phyloP scores from a whole-genome alignment of 2,329 filamentous ascomycete species.

The Pseudogymnoascus pannorum region DNA sequence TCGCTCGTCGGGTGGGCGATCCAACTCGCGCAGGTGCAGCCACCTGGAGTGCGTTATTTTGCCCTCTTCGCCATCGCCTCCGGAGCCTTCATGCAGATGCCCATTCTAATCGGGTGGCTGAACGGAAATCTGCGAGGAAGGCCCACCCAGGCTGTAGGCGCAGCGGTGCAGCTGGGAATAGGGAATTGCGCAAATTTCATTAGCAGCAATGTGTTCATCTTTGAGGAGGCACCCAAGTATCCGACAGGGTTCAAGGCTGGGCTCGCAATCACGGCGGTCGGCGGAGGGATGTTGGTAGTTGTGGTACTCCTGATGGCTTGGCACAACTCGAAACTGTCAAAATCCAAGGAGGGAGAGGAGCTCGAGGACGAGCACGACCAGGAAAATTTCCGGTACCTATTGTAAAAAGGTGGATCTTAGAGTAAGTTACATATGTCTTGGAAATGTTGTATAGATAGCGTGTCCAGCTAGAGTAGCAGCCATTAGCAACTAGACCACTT shows the following conservation, averaged over 20 bases:
- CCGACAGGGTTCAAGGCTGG: constrained; percentile 33
- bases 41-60: constrained; percentile 26
- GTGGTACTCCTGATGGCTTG: constrained; percentile 10
- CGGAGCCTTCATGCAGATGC: constrained; percentile 29
- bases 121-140: constrained; percentile 36
- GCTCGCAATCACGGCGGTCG: constrained; percentile 24
- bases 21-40: constrained; percentile 8
- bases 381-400: background rate
- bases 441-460: background rate
- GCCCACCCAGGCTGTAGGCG: constrained; percentile 34
- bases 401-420: background rate
- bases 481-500: background rate
- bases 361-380: background rate
- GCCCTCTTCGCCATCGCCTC: constrained; percentile 31
- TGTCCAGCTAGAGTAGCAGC: background rate
- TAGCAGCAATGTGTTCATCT: constrained; percentile 36
- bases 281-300: constrained; percentile 10
- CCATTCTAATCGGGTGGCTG: constrained; percentile 30
- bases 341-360: background rate
- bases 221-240: constrained; percentile 31
- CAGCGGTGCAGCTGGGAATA: constrained; percentile 35
- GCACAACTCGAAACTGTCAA: constrained; percentile 18
- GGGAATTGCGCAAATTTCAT: constrained; percentile 40
- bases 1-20: constrained; percentile 28
- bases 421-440: background rate